These are phyloP conservation scores for Talaromyces trachyspermus DNA, from an alignment of 495 filamentous ascomycete genomes.

Conservation along the genomic window DNA sequence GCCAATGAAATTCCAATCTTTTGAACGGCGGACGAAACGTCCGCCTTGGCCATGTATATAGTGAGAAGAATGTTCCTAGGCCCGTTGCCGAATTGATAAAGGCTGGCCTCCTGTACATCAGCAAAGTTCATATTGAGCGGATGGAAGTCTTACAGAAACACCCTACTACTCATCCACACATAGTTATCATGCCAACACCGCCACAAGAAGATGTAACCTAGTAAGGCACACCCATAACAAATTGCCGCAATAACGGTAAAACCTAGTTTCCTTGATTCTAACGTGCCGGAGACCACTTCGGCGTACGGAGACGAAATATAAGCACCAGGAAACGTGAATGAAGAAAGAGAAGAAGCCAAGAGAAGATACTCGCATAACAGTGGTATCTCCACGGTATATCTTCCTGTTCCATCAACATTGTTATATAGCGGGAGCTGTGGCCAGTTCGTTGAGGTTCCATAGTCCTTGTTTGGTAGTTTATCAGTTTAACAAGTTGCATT, in stretches of 20 bases:
- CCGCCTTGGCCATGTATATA: neutral
- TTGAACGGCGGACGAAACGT: neutral
- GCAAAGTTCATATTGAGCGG: neutral
- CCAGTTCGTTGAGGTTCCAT: too few relatives aligned
- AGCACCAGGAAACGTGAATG: neutral
- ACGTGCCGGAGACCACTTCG: neutral
- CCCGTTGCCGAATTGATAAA: neutral
- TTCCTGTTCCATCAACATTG: neutral
- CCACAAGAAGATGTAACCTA: neutral
- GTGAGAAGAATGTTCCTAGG: neutral
- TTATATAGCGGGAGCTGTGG: neutral
- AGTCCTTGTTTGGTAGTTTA: too few relatives aligned
- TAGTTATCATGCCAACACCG: neutral
- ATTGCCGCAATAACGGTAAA: neutral
- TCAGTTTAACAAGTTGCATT: too few relatives aligned
- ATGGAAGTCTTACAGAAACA: neutral
- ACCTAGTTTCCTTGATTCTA: neutral
- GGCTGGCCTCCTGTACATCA: neutral
- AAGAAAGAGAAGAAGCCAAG: neutral
- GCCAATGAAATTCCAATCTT: neutral
- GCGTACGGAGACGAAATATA: neutral
- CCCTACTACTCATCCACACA: neutral
- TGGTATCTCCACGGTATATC: neutral
- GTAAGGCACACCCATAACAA: neutral
- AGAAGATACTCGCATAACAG: too few relatives aligned